A percentile compares a stretch with the other conserved stretches of the same genome.
These are phyloP conservation scores for Vanderwaltozyma verrucispora DNA, from an alignment of 805 yeast genomes.

Conservation along the genomic window DNA sequence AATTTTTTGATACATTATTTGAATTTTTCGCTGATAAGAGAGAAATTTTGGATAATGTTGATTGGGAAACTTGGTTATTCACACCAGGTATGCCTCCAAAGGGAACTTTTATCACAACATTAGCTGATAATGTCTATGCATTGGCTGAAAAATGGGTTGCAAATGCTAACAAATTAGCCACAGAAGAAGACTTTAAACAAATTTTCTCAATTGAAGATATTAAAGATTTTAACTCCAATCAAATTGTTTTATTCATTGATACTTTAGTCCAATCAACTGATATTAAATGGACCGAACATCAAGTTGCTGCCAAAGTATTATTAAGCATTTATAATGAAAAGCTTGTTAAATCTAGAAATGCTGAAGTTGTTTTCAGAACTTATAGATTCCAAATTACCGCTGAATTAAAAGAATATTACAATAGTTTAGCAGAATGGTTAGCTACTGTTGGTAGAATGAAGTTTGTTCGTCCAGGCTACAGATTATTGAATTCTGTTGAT, in stretches of 20 bases:
- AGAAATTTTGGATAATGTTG: slow-evolving; percentile 52
- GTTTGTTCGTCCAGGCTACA: slow-evolving; percentile 80
- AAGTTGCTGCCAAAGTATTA: slow-evolving; percentile 28
- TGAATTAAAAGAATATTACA: slow-evolving; percentile 36
- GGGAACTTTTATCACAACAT: slow-evolving; percentile 67
- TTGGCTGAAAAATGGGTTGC: slow-evolving; percentile 59
- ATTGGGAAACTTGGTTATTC: slow-evolving; percentile 80
- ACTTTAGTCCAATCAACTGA: slow-evolving; percentile 40
- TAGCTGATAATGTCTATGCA: slow-evolving; percentile 61
- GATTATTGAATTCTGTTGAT: slow-evolving; percentile 53
- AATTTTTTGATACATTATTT: slow-evolving; percentile 66
- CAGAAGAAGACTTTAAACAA: slow-evolving; percentile 14
- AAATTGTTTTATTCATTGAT: slow-evolving; percentile 71
- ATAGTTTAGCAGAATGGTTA: slow-evolving; percentile 65
- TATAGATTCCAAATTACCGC: slow-evolving; percentile 56
- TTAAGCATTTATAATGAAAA: slow-evolving; percentile 31
- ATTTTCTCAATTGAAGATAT: slow-evolving; percentile 43
- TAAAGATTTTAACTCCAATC: slow-evolving; percentile 55
- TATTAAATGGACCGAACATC: slow-evolving; percentile 29
- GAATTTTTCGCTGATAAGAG: slow-evolving; percentile 46
- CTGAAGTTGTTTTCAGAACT: slow-evolving; percentile 77
- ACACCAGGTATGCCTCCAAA: slow-evolving; percentile 84
- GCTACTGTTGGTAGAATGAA: slow-evolving; percentile 94
- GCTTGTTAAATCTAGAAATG: slow-evolving; percentile 50
- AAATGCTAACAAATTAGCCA: slow-evolving; percentile 20